Evolutionary conservation across 345 rosid genomes (phyloP).

Genomic region (Mallotus nudiflorus): DNA sequence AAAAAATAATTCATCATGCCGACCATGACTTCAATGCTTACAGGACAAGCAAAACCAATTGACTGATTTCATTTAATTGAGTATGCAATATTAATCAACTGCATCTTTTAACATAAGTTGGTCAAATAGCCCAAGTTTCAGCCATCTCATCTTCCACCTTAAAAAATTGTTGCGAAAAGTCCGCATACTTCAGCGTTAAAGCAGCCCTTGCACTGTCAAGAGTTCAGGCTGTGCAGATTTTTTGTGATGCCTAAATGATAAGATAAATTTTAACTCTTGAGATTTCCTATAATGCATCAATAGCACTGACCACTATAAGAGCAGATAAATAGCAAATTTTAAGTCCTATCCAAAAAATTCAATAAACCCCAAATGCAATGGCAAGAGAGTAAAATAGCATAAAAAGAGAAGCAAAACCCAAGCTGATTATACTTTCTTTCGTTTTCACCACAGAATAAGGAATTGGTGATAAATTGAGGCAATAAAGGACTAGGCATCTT

Average conservation of each 20-base stretch:
- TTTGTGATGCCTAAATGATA: neutral
- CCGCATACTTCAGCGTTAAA: neutral
- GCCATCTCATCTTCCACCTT: neutral
- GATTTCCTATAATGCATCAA: neutral
- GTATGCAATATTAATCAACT: neutral
- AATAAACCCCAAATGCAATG: neutral
- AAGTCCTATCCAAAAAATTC: too few relatives aligned
- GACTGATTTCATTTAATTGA: neutral
- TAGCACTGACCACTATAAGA: neutral
- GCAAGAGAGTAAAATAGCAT: neutral
- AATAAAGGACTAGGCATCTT: neutral
- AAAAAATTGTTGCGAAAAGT: neutral
- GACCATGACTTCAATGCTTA: neutral
- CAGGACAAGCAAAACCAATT: neutral
- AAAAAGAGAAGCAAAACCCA: neutral
- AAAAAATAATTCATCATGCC: neutral
- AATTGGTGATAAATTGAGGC: too few relatives aligned
- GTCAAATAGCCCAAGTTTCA: neutral
- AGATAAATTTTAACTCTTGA: neutral
- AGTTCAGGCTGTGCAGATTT: neutral
- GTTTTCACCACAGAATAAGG: too few relatives aligned
- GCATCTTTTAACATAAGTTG: neutral
- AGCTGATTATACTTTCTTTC: too few relatives aligned
- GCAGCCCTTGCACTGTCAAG: neutral
- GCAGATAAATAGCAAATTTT: too few relatives aligned